Percentiles rank a stretch among this genome's conserved stretches.
phyloP scores from a whole-genome alignment of 2,329 filamentous ascomycete genomes.

The Phialemoniopsis sp. region DNA sequence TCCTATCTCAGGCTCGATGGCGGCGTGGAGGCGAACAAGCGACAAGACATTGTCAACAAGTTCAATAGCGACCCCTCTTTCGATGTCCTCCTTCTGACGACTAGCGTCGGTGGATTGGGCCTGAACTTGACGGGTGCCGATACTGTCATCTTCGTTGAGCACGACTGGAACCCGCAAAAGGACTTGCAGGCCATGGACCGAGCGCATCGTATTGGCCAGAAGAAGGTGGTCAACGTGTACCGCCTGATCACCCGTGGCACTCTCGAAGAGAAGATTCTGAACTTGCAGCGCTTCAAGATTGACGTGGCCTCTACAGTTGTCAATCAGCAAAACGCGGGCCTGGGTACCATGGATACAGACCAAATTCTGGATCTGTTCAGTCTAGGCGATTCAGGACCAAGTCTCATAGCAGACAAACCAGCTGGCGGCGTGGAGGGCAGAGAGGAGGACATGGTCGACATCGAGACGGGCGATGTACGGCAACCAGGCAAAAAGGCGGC shows the following conservation, averaged over 20 bases:
- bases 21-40: constrained; percentile 84
- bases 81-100: constrained; percentile 89
- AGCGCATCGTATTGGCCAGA: constrained; percentile 95
- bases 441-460: constrained; percentile 86
- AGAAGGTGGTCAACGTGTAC: constrained; percentile 99
- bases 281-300: constrained; percentile 98
- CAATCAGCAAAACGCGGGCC: constrained; percentile 95
- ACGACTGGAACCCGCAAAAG: constrained; percentile 99
- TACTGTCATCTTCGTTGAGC: constrained; percentile 98
- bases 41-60: constrained; percentile 97
- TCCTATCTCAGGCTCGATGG: constrained; percentile 94
- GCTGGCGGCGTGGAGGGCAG: constrained; percentile 52
- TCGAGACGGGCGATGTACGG: constrained; percentile 85
- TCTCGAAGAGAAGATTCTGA: constrained; percentile 96
- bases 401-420: constrained; percentile 57
- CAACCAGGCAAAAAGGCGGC: constrained; percentile 92
- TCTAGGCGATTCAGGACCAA: constrained; percentile 72
- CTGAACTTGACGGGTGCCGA: constrained; percentile 95
- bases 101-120: constrained; percentile 89
- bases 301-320: constrained; percentile 97
- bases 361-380: constrained; percentile 97
- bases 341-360: constrained; percentile 96
- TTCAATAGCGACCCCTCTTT: constrained; percentile 98
- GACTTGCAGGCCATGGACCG: constrained; percentile 99
- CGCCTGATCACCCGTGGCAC: constrained; percentile 94